Evolutionary conservation across 306 rosid genomes (phyloP), one percentile per base, ranked within the genome.

Genomic region (Trifolium subterraneum): DNA sequence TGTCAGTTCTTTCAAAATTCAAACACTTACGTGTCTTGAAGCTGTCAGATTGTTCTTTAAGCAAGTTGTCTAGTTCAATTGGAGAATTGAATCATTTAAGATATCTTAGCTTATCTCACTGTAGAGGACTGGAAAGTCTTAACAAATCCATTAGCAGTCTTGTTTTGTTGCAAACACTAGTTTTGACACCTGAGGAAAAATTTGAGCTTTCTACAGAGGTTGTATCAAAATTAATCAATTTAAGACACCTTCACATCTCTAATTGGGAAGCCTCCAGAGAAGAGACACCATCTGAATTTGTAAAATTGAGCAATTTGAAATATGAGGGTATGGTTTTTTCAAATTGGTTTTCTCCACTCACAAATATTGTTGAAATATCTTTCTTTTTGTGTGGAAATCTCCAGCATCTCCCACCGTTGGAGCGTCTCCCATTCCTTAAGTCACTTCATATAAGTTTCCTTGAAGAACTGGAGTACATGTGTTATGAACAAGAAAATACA

Each of bases 401-500:
- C 2, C 66, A 27, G 42, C 29, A 7, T 60, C 66, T 60, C 22
- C 41, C 66, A 31, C 66, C 66, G 1, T 29, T 60, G 20, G 66
- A 60, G 16, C 42, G 13, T 31, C 66, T 29, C 66, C 41, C 66
- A 15, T 60, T 60, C 13, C 66, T 60, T 29, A 60, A 79, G 42
- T 29, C 41, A 8, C 66, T 60, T 60, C 41, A 27, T 27, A 15
- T 60, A 29, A n/a, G 66, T 14, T 31, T 27, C 42, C 22, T 60
- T 29, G 39, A 60, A 27, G 66, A 60, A 14, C 66, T 60, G 11
- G 66, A 60, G 66, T 60, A 29, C 66, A 31, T 60, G 15, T 15
- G 14, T 60, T 60, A 60, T 60, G 41, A 31, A 29, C 38, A 7
- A 14, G 20, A 25, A 14, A 15, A 7, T 14, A 0, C 66, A 29